Evolutionary conservation across 1,284 basidiomycete species (phyloP), one percentile per base, ranked within the genome.

Genomic region (Uromyces viciae-fabae): DNA sequence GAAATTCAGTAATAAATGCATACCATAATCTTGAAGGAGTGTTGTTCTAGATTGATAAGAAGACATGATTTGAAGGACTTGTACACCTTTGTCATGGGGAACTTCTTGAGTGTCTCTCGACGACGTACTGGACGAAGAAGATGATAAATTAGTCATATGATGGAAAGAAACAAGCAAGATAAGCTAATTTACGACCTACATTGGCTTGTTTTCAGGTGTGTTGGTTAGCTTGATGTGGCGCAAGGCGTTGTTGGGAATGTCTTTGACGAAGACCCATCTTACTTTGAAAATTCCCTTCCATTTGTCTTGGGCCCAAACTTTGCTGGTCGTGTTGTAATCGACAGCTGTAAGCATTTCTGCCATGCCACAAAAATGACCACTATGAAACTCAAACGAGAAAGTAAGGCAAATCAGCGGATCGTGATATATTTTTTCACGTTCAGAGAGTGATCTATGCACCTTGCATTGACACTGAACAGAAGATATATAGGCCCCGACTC

Each of bases 281-380:
- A 96, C 93, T 87, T 94, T 94, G 88, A 96, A 95, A 75, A 95
- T 93, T 31, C 95, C 95, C 87, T 98, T 97, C 95, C 95, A 98
- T 86, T 98, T 98, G 87, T 97, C 94, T 52, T 94, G 95, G 0
- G 94, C 94, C 95, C 95, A 98, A 11, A 98, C 95, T 1, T 92
- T 96, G 82, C 92, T 93, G 86, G 91, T 93, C 75, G 91, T 89
- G 9, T 92, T 92, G 85, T 94, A 93, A 84, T 94, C 92, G 36
- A 93, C 93, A 69, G 92, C 91, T 11, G 93, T 94, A 84, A 94
- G 86, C 95, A 97, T 97, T 87, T 96, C 93, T 0, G 95, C 95
- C 89, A 98, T 94, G 52, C 95, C 95, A 84, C 95, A 97, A 87
- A 98, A 98, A 86, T 97, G 95, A 0, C 95, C 93, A 83, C 93